A percentile compares a stretch with the other conserved stretches of the same genome.
These are phyloP conservation scores for Thecamonas trahens DNA, from an alignment of 78 protist genomes.

Conservation along the genomic window DNA sequence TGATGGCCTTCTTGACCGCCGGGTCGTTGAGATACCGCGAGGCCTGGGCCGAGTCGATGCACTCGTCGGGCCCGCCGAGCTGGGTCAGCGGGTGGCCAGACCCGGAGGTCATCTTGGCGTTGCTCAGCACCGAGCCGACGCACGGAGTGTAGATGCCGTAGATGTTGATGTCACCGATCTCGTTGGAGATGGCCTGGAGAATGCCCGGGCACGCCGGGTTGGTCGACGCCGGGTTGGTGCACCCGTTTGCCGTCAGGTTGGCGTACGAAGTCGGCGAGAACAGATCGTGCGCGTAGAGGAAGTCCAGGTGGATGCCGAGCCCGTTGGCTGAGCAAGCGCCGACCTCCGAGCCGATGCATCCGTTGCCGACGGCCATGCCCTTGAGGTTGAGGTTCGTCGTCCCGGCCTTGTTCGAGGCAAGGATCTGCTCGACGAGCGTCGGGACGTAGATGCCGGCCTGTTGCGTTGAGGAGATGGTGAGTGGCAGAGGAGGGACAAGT, in stretches of 20 bases:
- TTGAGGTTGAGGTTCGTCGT: not conserved
- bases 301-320: not conserved
- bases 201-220: not conserved
- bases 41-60: not conserved
- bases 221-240: not conserved
- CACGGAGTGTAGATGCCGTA: conserved; percentile 14
- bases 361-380: too few relatives aligned
- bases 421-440: not conserved
- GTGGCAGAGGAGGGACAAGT: too few relatives aligned
- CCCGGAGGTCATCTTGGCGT: not conserved
- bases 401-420: not conserved
- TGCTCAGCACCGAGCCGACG: too few relatives aligned
- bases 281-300: conserved; percentile 9
- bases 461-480: too few relatives aligned
- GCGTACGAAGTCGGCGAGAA: not conserved
- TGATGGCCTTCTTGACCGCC: not conserved
- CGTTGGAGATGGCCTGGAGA: not conserved
- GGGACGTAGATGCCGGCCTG: conserved; percentile 3
- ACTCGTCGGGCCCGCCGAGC: too few relatives aligned
- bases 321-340: conserved; percentile 1
- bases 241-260: not conserved
- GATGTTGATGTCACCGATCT: conserved; percentile 13
- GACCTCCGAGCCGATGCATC: conserved; percentile 9
- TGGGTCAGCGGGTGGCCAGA: not conserved
- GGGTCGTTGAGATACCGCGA: not conserved